Evolutionary conservation across 306 rosid species (phyloP), one percentile per base, ranked within the genome.

Genomic region (Crataegus laevigata): DNA sequence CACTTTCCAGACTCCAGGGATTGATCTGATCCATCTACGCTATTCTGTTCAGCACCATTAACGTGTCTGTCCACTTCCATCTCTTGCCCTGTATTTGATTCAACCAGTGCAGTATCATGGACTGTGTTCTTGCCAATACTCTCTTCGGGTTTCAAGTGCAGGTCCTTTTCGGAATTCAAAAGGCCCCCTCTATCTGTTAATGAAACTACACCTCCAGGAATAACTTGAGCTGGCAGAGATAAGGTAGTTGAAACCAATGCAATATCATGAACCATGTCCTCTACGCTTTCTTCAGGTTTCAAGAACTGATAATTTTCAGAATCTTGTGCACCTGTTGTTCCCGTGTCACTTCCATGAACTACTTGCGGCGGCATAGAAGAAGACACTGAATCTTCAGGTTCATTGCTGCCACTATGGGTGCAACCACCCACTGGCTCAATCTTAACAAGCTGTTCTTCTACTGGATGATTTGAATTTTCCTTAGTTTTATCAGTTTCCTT

Each of bases 381-480:
- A 25, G 77, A 58, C 65, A 47, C 71, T 34, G 76, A 25, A 74
- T 74, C 66, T 13, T 65, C 52, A 66, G 60, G 22, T 50, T 25
- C 45, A 82, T 68, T 65, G 40, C 21, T 43, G 10, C 79, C 74
- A 70, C 54, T 71, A 68, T 55, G 43, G 62, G 72, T 47, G 68
- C 68, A 71, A 9, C 30, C 74, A 73, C 69, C 77, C 19, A 58
- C 77, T 55, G 59, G 29, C 69, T 71, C 85, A 34, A 78, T 60
- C 78, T 80, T 80, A 60, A 72, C 75, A 14, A 75, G 75, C 78
- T 75, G 82, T 36, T 75, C 78, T 30, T 38, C 87, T 40, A 69
- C 75, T 76, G 82, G 73, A 75, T 68, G 32, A 77, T 69, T 75
- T 11, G 58, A 64, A 36, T 65, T 77, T 55, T 65, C 78, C n/a